Percentiles rank a stretch among this genome's conserved stretches.
These are phyloP conservation scores for Stachybotrys chlorohalonatus DNA, from an alignment of 2,329 filamentous ascomycete species.

Conservation along the genomic window DNA sequence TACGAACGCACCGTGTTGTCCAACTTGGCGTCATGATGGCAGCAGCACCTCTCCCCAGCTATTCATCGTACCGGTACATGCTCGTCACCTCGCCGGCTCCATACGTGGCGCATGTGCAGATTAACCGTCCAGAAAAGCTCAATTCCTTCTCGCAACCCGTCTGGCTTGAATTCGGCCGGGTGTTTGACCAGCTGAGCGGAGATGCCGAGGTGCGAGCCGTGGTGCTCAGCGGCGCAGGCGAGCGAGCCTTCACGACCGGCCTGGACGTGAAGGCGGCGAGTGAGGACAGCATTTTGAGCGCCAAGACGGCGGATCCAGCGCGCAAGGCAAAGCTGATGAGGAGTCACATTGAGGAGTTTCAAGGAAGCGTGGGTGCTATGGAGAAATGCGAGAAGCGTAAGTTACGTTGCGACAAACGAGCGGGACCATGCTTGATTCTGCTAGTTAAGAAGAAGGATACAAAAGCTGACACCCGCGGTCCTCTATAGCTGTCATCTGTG, in stretches of 20 bases:
- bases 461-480: not conserved
- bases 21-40: slow-evolving; percentile 8
- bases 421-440: not conserved
- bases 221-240: slow-evolving; percentile 71
- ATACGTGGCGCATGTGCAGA: slow-evolving; percentile 83
- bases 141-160: slow-evolving; percentile 81
- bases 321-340: slow-evolving; percentile 54
- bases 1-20: too few relatives aligned
- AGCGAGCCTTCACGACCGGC: slow-evolving; percentile 76
- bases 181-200: slow-evolving; percentile 64
- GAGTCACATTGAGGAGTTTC: slow-evolving; percentile 68
- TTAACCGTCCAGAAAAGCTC: slow-evolving; percentile 77
- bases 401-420: slow-evolving; percentile 14
- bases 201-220: slow-evolving; percentile 68
- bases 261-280: slow-evolving; percentile 71
- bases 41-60: slow-evolving; percentile 21
- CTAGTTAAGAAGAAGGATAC: not conserved
- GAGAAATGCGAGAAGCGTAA: slow-evolving; percentile 84
- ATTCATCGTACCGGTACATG: slow-evolving; percentile 55
- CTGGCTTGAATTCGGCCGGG: slow-evolving; percentile 69
- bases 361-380: slow-evolving; percentile 64
- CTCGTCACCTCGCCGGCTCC: slow-evolving; percentile 61
- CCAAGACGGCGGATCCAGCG: slow-evolving; percentile 43
- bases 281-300: slow-evolving; percentile 35
- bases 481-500: slow-evolving; percentile 62